Percentiles rank a stretch among this genome's conserved stretches.
Conservation (phyloP, 2,329 filamentous ascomycete genomes). For the Fusarium nematophilum region DNA sequence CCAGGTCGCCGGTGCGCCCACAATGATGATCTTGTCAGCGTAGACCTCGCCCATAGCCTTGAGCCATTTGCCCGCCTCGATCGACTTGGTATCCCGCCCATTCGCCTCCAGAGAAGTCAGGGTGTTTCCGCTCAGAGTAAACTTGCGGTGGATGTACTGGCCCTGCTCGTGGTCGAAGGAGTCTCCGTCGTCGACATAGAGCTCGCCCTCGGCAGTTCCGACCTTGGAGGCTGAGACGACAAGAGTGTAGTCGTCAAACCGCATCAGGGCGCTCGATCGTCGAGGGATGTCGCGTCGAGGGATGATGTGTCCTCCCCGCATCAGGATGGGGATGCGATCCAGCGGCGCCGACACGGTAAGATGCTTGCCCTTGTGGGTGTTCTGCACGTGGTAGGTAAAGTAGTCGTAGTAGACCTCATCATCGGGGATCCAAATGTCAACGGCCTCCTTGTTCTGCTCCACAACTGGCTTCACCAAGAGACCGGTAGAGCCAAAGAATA, state of each 20-base stretch:
- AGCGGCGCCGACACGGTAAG: conserved; percentile 81
- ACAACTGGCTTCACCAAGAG: conserved; percentile 93
- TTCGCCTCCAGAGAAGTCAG: conserved; percentile 79
- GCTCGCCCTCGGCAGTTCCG: conserved; percentile 75
- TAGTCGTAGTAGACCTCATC: conserved; percentile 95
- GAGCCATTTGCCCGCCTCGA: conserved; percentile 74
- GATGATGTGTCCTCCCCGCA: conserved; percentile 93
- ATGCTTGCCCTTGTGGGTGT: conserved; percentile 74
- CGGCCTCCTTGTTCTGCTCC: conserved; percentile 76
- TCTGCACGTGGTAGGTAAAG: conserved; percentile 83
- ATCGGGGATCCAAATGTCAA: conserved; percentile 89
- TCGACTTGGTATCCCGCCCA: conserved; percentile 63
- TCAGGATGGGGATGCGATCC: conserved; percentile 87
- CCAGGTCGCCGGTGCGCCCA: conserved; percentile 83
- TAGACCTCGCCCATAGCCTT: conserved; percentile 81
- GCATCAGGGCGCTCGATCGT: conserved; percentile 89
- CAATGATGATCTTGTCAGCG: conserved; percentile 86
- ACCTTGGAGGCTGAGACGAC: conserved; percentile 75
- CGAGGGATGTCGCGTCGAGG: conserved; percentile 89
- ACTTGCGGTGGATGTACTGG: conserved; percentile 87
- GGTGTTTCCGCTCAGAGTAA: conserved; percentile 70
- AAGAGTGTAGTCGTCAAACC: conserved; percentile 93
- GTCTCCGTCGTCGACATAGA: conserved; percentile 95
- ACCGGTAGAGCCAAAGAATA: conserved; percentile 90
- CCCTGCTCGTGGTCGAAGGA: conserved; percentile 88